phyloP scores from a whole-genome alignment of 2,329 filamentous ascomycete genomes.

The Sarocladiaceae sp. region DNA sequence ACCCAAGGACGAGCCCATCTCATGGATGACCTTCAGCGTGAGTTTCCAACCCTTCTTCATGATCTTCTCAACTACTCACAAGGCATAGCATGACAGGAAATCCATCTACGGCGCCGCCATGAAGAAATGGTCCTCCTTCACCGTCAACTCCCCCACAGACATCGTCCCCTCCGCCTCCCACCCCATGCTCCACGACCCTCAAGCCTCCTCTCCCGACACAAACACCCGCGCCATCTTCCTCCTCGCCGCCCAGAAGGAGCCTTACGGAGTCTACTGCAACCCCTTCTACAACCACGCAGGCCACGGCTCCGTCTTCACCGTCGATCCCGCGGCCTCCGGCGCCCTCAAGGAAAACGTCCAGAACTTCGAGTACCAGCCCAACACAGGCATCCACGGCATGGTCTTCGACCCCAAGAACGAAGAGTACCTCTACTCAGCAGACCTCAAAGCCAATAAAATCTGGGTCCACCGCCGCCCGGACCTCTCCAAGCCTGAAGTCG shows the following conservation, averaged over 20 bases:
- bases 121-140: conserved; percentile 88
- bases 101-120: conserved; percentile 85
- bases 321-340: conserved; percentile 42
- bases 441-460: conserved; percentile 71
- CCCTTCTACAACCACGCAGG: conserved; percentile 85
- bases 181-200: conserved; percentile 66
- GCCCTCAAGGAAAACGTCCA: conserved; percentile 59
- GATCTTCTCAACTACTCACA: too few relatives aligned
- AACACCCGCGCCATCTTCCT: conserved; percentile 89
- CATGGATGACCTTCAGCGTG: conserved; percentile 89
- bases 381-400: conserved; percentile 75
- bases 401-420: conserved; percentile 65
- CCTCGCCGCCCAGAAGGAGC: conserved; percentile 68
- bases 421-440: conserved; percentile 71
- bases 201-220: conserved; percentile 61
- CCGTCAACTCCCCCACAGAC: conserved; percentile 66
- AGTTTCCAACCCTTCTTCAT: too few relatives aligned
- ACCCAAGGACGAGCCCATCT: conserved; percentile 78
- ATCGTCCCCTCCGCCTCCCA: conserved; percentile 71
- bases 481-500: conserved; percentile 49
- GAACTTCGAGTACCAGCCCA: conserved; percentile 64
- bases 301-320: conserved; percentile 70
- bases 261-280: conserved; percentile 81
- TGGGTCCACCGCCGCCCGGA: conserved; percentile 71
- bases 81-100: conserved; percentile 72